These are phyloP conservation scores for Kodamaea plutei DNA, from an alignment of 1,139 yeast species.

Conservation along the genomic window DNA sequence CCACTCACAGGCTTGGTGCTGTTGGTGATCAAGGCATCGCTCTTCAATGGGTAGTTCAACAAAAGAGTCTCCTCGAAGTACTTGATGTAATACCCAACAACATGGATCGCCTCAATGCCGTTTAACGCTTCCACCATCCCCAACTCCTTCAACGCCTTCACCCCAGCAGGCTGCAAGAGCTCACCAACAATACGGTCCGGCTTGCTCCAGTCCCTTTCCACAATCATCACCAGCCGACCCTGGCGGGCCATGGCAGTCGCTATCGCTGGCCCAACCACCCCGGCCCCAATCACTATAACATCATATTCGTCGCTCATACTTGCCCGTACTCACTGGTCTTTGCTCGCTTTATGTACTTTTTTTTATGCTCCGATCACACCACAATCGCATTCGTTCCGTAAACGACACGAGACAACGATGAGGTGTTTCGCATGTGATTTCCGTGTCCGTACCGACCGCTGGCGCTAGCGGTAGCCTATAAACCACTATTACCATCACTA, in stretches of 20 bases:
- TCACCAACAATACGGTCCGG: constrained; percentile 98
- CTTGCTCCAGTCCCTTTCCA: constrained; percentile 85
- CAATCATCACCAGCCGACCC: constrained; percentile 70
- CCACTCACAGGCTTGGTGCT: constrained; percentile 49
- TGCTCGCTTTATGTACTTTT: too few relatives aligned
- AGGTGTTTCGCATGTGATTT: too few relatives aligned
- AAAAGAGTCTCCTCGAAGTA: constrained; percentile 53
- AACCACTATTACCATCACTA: too few relatives aligned
- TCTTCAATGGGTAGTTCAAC: constrained; percentile 70
- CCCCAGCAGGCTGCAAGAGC: constrained; percentile 91
- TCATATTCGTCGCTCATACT: constrained; percentile 34
- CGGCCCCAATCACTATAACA: constrained; percentile 83
- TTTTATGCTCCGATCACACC: too few relatives aligned
- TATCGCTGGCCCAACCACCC: constrained; percentile 90
- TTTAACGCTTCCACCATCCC: constrained; percentile 82
- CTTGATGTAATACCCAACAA: constrained; percentile 77
- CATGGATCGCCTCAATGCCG: constrained; percentile 74
- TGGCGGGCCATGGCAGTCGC: constrained; percentile 90
- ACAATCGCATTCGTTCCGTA: too few relatives aligned
- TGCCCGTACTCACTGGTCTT: too few relatives aligned
- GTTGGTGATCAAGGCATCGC: constrained; percentile 38
- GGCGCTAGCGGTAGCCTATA: too few relatives aligned
- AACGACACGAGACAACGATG: too few relatives aligned
- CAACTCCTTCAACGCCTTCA: constrained; percentile 71
- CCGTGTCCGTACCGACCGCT: too few relatives aligned